phyloP scores from a whole-genome alignment of 768 basidiomycete genomes.

The Clavulina sp. region DNA sequence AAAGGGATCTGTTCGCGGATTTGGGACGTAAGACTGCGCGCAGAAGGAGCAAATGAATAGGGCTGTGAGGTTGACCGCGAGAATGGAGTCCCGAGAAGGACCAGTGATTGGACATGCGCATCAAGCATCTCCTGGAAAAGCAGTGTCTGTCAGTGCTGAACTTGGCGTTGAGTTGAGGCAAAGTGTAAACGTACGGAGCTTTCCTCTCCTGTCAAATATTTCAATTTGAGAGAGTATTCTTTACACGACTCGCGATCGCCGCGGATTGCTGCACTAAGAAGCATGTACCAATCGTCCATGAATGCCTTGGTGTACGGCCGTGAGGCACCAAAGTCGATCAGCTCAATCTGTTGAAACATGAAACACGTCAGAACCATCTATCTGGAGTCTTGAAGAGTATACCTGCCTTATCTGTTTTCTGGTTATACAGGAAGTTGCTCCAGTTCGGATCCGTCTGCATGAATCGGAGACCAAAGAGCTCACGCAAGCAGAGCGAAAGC shows the following conservation, averaged over 20 bases:
- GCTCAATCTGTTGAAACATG: conserved; percentile 35
- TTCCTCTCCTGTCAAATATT: conserved; percentile 83
- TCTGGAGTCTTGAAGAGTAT: neutral
- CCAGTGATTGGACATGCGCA: conserved; percentile 72
- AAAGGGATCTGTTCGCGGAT: conserved; percentile 73
- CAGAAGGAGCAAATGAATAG: conserved; percentile 51
- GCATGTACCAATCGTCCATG: conserved; percentile 68
- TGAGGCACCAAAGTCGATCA: conserved; percentile 95
- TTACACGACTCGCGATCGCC: conserved; percentile 52
- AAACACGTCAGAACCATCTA: neutral
- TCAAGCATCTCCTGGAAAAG: conserved; percentile 53
- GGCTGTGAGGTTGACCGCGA: conserved; percentile 41
- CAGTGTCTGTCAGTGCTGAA: neutral
- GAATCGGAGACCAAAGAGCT: conserved; percentile 74
- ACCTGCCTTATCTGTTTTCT: conserved; percentile 38
- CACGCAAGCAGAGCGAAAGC: conserved; percentile 71
- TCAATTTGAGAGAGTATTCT: conserved; percentile 59
- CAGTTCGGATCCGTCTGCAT: conserved; percentile 99
- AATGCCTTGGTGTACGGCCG: conserved; percentile 71
- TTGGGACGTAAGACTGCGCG: conserved; percentile 41
- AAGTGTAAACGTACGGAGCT: conserved; percentile 34
- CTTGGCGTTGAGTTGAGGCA: neutral
- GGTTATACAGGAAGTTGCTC: conserved; percentile 91
- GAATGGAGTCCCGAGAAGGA: conserved; percentile 77
- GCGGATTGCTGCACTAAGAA: conserved; percentile 64